Percentiles rank a stretch among this genome's conserved stretches.
Conservation (phyloP, 768 basidiomycete species). For the Kwoniella mangroviensis region DNA sequence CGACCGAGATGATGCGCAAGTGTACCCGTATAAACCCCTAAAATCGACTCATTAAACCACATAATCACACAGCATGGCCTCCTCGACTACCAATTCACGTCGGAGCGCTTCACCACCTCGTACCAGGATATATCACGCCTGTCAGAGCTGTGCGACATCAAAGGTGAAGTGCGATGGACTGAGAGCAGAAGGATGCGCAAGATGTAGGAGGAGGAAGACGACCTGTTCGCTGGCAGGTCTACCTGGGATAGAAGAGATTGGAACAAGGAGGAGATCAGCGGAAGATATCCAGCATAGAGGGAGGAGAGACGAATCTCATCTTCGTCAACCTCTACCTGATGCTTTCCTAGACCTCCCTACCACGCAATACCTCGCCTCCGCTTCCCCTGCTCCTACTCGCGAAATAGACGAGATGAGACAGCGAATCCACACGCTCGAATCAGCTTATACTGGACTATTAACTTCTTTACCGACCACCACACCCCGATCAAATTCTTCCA, state of each 20-base stretch:
- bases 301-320: not conserved
- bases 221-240: constrained; percentile 10
- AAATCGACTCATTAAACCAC: not conserved
- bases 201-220: constrained; percentile 14
- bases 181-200: constrained; percentile 8
- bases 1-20: too few species aligned
- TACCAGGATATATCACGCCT: constrained; percentile 11
- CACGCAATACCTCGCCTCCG: not conserved
- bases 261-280: not conserved
- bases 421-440: constrained; percentile 7
- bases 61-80: not conserved
- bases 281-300: not conserved
- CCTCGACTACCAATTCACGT: not conserved
- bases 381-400: not conserved
- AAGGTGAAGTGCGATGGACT: constrained; percentile 13
- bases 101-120: constrained; percentile 12
- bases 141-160: constrained; percentile 7
- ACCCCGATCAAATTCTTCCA: not conserved
- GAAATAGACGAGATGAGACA: constrained; percentile 1
- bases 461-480: not conserved
- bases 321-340: not conserved
- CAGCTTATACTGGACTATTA: not conserved
- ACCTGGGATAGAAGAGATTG: constrained; percentile 1
- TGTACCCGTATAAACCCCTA: not conserved
- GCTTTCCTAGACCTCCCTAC: not conserved